Evolutionary conservation across 1,284 basidiomycete species (phyloP).

Genomic region (Boletellus deceptivus): DNA sequence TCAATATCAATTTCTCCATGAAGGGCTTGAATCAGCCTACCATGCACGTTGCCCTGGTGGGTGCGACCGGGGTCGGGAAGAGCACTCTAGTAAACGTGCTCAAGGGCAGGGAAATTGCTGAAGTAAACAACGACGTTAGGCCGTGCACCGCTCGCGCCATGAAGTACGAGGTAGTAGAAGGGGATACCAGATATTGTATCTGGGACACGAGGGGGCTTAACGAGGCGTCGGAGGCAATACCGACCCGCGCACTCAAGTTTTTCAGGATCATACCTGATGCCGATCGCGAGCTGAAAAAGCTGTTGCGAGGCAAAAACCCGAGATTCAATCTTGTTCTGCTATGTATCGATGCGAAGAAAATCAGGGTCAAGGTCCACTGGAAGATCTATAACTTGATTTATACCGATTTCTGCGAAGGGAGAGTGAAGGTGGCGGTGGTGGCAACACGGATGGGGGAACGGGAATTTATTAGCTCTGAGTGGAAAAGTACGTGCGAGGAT

Average conservation of each 20-base stretch:
- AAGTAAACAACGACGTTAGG: conserved; percentile 17
- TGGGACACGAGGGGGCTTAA: conserved; percentile 31
- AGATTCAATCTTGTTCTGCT: conserved; percentile 21
- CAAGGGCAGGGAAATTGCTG: conserved; percentile 11
- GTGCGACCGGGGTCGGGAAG: conserved; percentile 26
- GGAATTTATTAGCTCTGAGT: conserved; percentile 7
- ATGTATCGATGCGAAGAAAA: conserved; percentile 24
- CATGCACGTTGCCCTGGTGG: conserved; percentile 23
- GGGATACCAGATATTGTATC: conserved; percentile 11
- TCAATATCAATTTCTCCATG: conserved; percentile 2
- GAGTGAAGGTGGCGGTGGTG: conserved; percentile 19
- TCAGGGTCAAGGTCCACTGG: conserved; percentile 13
- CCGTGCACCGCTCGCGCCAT: conserved; percentile 20
- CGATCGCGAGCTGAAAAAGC: conserved; percentile 18
- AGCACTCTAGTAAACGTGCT: conserved; percentile 31
- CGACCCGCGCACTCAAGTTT: conserved; percentile 6
- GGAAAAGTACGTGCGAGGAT: conserved; percentile 18
- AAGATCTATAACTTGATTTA: conserved; percentile 23
- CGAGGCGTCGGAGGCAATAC: conserved; percentile 9
- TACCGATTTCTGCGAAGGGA: conserved; percentile 14
- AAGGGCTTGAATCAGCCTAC: conserved; percentile 6
- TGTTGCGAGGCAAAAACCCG: conserved; percentile 14
- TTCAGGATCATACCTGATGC: conserved; percentile 11
- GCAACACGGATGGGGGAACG: conserved; percentile 34
- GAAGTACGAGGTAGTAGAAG: conserved; percentile 14